Conservation (phyloP, 2,329 filamentous ascomycete genomes). For the Aureobasidium sp. region DNA sequence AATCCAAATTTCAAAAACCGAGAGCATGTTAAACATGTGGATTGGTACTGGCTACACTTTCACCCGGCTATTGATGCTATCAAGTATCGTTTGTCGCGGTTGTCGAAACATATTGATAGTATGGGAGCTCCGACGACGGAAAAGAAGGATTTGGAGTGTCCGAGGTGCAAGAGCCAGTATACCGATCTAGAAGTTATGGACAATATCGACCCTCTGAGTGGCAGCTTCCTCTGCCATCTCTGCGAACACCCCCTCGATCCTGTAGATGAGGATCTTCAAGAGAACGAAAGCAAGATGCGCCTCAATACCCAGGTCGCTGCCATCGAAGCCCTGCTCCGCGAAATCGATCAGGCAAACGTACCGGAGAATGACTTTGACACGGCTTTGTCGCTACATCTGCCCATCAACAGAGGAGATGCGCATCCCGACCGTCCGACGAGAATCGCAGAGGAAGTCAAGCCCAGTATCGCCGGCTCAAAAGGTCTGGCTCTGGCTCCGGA, state of each 20-base stretch:
- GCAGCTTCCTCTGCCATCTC: constrained; percentile 69
- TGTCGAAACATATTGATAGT: constrained; percentile 82
- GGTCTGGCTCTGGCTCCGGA: constrained; percentile 30
- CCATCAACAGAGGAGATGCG: constrained; percentile 59
- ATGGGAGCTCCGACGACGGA: constrained; percentile 70
- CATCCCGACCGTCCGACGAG: constrained; percentile 45
- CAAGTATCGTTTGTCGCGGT: constrained; percentile 84
- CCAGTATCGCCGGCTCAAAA: constrained; percentile 27
- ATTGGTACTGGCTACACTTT: constrained; percentile 97
- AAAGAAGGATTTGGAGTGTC: constrained; percentile 86
- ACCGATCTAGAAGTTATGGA: constrained; percentile 86
- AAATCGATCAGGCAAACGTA: constrained; percentile 67
- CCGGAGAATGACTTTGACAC: constrained; percentile 67
- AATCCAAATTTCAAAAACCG: constrained; percentile 26
- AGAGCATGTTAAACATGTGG: constrained; percentile 44
- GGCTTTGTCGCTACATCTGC: constrained; percentile 55
- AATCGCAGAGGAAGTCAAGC: constrained; percentile 26
- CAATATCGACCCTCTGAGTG: constrained; percentile 48
- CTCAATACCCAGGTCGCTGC: constrained; percentile 75
- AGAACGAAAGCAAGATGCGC: constrained; percentile 59
- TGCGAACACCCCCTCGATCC: constrained; percentile 58
- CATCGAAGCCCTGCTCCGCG: constrained; percentile 66
- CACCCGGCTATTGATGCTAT: constrained; percentile 91
- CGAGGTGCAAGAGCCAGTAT: constrained; percentile 75
- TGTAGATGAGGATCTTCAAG: constrained; percentile 58